Percentiles rank a stretch among this genome's conserved stretches.
Conservation (phyloP, 31 red algal species). For the Odonthalia washingtoniensis region DNA sequence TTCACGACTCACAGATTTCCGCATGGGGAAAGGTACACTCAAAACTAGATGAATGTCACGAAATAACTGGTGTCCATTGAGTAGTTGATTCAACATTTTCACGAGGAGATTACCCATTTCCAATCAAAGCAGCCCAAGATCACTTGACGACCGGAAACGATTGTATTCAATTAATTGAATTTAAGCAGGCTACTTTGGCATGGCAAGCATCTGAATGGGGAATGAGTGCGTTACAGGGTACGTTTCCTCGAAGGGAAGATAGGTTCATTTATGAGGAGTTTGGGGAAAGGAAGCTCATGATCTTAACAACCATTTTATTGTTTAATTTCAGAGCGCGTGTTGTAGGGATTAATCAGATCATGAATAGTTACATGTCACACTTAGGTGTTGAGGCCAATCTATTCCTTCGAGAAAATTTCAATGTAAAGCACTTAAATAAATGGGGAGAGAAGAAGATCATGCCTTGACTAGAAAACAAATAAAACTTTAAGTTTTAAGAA, state of each 20-base stretch:
- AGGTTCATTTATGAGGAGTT: conserved; percentile 8
- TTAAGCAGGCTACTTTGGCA: conserved; percentile 23
- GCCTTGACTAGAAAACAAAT: no score
- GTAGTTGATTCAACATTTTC: conserved; percentile 32
- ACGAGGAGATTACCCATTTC: no score
- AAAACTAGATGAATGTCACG: conserved; percentile 17
- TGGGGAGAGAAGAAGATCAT: no score
- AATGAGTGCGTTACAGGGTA: conserved; percentile 26
- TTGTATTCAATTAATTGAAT: conserved; percentile 2
- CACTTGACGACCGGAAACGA: background rate
- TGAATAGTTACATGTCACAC: no score
- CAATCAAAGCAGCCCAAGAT: no score
- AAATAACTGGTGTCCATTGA: background rate
- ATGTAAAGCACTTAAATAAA: no score
- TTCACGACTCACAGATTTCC: background rate
- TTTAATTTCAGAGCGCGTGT: no score
- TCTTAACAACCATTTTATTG: no score
- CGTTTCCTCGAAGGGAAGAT: background rate
- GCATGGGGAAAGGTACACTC: background rate
- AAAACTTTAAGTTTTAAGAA: no score
- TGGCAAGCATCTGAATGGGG: conserved; percentile 34
- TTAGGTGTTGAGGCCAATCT: no score
- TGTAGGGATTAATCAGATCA: no score
- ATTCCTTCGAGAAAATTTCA: no score
- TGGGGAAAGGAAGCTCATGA: conserved; percentile 9